Base-by-base conservation (phyloP, 306 rosid species). In the Casuarina cunninghamiana region DNA sequence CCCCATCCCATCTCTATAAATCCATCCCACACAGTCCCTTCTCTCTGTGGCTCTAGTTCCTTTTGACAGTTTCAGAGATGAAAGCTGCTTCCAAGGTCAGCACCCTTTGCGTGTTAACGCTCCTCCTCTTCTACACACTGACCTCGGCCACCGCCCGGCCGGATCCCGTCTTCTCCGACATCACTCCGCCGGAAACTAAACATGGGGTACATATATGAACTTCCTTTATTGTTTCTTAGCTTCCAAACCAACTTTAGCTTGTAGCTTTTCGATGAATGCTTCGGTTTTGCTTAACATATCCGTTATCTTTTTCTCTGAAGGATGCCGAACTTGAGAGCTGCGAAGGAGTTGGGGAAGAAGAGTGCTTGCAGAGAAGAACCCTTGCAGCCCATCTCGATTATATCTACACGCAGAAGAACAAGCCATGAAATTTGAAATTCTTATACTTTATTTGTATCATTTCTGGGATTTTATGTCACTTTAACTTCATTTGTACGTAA, bases 331-430 rank as follows among this genome's bases (percentile, higher is more conserved):
- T 79, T 10, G 85, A 89, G 66, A 81, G 71, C 63, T 94, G 98
- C 81, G 88, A 88, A 32, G 95, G 91, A 26, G 75, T 84, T 75
- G 88, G 75, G 2, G 89, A 88, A 88, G 93, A 90, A 6, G 96
- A 92, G 73, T 94, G 97, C 72, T 84, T 94, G 75, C 87, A 89
- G 92, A 86, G 96, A 84, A 92, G 94, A 87, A 92, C 97, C 37
- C 91, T 92, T 55, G 92, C 86, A 3, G 98, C 98, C 68, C 98
- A 94, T 71, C 61, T 78, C 4, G 98, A 94, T 57, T 94, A 94
- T 71, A 88, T 94, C 83, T 94, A 94, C 73, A 92, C 97, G 35
- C 91, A 90, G 82, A 87, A 87, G 71, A 79, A 75, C 26, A 86
- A 88, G 16, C 97, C 98, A 80, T 92, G 78, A 86, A 71, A 48